Percentiles rank a stretch among this genome's conserved stretches.
phyloP scores from a whole-genome alignment of 2,329 filamentous ascomycete genomes.

The Dactylellina parvicollis region DNA sequence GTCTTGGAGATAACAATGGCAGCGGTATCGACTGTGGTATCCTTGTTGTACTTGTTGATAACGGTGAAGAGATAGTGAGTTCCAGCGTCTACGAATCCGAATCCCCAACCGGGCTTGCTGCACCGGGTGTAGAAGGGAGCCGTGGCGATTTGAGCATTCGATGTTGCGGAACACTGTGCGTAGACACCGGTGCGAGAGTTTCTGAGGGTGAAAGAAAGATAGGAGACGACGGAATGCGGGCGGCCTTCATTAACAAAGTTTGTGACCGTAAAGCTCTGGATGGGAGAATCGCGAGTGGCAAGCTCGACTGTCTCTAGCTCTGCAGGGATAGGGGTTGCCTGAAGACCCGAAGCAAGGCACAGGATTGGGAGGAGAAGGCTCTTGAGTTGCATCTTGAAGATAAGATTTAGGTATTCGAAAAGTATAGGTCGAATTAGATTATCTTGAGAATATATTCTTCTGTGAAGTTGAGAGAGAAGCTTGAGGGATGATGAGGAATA shows the following conservation, averaged over 20 bases:
- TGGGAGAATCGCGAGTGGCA: not conserved
- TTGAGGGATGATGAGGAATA: too few relatives aligned
- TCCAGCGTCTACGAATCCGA: not conserved
- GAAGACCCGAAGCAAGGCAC: not conserved
- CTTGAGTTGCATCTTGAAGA: conserved; percentile 8
- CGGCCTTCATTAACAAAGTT: conserved; percentile 6
- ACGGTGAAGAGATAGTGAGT: not conserved
- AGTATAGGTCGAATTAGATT: too few relatives aligned
- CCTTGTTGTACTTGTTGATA: not conserved
- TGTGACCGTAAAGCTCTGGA: not conserved
- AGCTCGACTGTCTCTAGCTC: not conserved
- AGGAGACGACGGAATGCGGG: not conserved
- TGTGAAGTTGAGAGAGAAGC: too few relatives aligned
- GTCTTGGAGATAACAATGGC: not conserved
- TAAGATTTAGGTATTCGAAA: not conserved
- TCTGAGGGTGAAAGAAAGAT: not conserved
- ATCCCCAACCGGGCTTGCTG: conserved; percentile 1
- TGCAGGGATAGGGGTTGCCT: not conserved
- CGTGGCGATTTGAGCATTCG: not conserved
- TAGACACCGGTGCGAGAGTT: not conserved
- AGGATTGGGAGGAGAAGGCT: conserved; percentile 6
- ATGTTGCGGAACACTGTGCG: not conserved
- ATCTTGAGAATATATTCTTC: too few relatives aligned
- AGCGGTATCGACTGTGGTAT: not conserved
- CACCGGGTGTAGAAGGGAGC: conserved; percentile 14